A percentile compares a stretch with the other conserved stretches of the same genome.
Evolutionary conservation across 23 red algal species (phyloP).

Genomic region (Gracilariopsis chorda): DNA sequence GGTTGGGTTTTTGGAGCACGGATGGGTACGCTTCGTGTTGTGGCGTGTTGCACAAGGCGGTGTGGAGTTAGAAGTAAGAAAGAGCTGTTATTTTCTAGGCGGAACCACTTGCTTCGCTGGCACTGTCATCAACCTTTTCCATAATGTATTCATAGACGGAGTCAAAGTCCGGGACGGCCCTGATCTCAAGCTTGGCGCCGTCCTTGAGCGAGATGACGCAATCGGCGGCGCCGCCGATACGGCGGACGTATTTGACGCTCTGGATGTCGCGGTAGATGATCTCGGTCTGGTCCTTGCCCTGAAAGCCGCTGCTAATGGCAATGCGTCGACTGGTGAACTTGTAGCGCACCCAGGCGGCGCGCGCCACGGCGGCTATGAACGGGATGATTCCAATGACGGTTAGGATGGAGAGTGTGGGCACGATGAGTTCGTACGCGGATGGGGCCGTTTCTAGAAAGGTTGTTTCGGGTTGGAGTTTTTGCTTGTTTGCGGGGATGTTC

Average conservation of each 20-base stretch:
- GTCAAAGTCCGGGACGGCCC: conserved; percentile 69
- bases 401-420: conserved; percentile 85
- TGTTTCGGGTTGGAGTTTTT: conserved; percentile 80
- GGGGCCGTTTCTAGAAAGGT: conserved; percentile 82
- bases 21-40: no score
- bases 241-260: conserved; percentile 79
- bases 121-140: conserved; percentile 70
- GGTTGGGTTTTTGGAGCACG: no score
- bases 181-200: conserved; percentile 86
- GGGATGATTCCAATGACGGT: conserved; percentile 98
- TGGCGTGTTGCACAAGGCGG: no score
- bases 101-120: conserved; percentile 49
- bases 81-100: no score
- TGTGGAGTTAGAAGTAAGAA: no score
- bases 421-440: conserved; percentile 78
- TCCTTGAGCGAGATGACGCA: conserved; percentile 86
- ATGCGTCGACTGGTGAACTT: conserved; percentile 86
- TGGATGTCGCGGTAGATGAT: conserved; percentile 92
- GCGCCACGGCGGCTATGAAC: conserved; percentile 74
- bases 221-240: conserved; percentile 83
- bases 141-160: conserved; percentile 68
- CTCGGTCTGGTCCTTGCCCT: conserved; percentile 84
- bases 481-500: conserved; percentile 15
- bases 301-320: conserved; percentile 80
- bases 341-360: conserved; percentile 95